Percentiles rank a stretch among this genome's conserved stretches.
Conservation (phyloP, 306 rosid genomes). For the apple (Malus domestica) region ASM211411v1 NC_041790.1:35918001-35918500, state of each 20-base stretch:
- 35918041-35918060: constrained; percentile 75
- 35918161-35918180: constrained; percentile 26
- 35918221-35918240: background rate
- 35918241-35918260: background rate
- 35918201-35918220: constrained; percentile 2
- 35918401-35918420: background rate
- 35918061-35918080: constrained; percentile 18
- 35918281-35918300: constrained; percentile 45
- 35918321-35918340: too few relatives aligned
- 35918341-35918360: background rate
- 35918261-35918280: constrained; percentile 35
- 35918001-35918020: background rate
- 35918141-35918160: constrained; percentile 6
- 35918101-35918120: constrained; percentile 47
- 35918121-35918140: constrained; percentile 34
- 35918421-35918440: background rate
- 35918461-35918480: background rate
- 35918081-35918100: constrained; percentile 33
- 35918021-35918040: constrained; percentile 44
- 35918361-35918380: too few relatives aligned
- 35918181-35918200: constrained; percentile 16
- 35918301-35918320: constrained; percentile 16
- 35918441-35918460: constrained; percentile 6
- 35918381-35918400: background rate
- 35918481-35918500: too few relatives aligned